Evolutionary conservation across 192 early-diverging fungal genomes (phyloP), one percentile per base, ranked within the genome.

Genomic region (Coemansia sp.): DNA sequence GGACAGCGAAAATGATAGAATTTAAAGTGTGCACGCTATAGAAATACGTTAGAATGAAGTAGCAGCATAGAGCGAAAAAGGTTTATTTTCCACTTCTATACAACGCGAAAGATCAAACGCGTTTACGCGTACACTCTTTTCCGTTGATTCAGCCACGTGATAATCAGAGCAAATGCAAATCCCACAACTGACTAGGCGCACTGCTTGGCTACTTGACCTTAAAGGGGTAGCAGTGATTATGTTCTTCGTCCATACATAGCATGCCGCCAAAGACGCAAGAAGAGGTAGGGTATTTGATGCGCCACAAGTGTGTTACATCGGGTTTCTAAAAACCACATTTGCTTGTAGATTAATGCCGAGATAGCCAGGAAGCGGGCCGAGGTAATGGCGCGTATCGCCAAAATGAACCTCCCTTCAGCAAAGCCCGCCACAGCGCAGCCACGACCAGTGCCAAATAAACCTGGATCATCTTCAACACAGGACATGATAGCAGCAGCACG

Each of bases 361-460:
- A 71, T 77, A 31, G 68, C 74, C 15, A 63, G 64, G 60, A 87
- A 86, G 76, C 63, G 81, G 18, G 79, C 79, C 20, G 85, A 90
- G 49, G 84, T 88, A 34, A 64, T 81, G 32, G 81, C 84, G 5
- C 83, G 82, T 40, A 69, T 90, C 51, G 88, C 86, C n/a, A 69
- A 56, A 17, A 65, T 85, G 64, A 80, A 75, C 20, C 51, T 76
- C 10, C 68, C 76, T 0, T 40, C 60, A 8, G 48, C 21, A 21
- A 41, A 41, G 5, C 6, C 32, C 32, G 32, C 32, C 7, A 7
- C 32, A 34, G 3, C 32, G 1, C 32, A 34, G 32, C 32, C 32
- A 10, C 32, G 32, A 34, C 6, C 32, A 10, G 32, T 10, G 10
- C 2, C 16, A 11, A 60, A 60, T 21, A 67, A 62, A 9, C 14